Evolutionary conservation across 192 early-diverging fungal species (phyloP).

Genomic region (Chytriomyces confervae): DNA sequence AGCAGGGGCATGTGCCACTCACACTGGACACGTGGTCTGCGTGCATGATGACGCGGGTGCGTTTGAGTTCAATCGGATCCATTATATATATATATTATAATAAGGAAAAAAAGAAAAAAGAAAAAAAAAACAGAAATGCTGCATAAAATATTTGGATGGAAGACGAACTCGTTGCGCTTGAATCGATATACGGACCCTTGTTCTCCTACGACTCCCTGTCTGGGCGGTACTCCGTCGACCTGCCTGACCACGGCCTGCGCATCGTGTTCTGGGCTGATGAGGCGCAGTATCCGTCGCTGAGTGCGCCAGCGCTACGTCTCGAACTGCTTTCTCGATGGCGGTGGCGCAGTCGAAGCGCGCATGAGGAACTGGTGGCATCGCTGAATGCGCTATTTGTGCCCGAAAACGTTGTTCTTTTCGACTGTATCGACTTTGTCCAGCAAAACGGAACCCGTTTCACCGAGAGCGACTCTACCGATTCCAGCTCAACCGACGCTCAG

Average conservation of each 20-base stretch:
- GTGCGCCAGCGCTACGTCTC: slow-evolving; percentile 30
- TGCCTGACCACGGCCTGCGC: background rate
- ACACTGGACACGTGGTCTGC: slow-evolving; percentile 73
- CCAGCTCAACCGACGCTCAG: background rate
- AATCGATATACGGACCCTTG: slow-evolving; percentile 36
- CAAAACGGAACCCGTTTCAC: background rate
- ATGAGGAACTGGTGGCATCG: slow-evolving; percentile 45
- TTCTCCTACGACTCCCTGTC: background rate
- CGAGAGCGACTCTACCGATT: background rate
- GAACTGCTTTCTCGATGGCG: slow-evolving; percentile 23
- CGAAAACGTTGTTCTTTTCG: slow-evolving; percentile 70
- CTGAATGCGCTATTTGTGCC: slow-evolving; percentile 62
- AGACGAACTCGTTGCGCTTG: slow-evolving; percentile 41
- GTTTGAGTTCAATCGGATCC: slow-evolving; percentile 44
- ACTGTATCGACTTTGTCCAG: slow-evolving; percentile 66
- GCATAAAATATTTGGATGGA: slow-evolving; percentile 40
- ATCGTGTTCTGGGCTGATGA: slow-evolving; percentile 19
- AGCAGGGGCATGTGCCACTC: slow-evolving; percentile 3
- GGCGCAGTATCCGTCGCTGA: slow-evolving; percentile 30
- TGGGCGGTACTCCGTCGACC: background rate
- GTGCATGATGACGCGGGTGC: slow-evolving; percentile 70
- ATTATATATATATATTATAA: background rate
- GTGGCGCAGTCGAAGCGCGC: slow-evolving; percentile 12
- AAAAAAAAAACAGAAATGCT: slow-evolving; percentile 38
- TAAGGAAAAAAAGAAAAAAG: slow-evolving; percentile 13